Conservation (phyloP, 2,329 filamentous ascomycete species). For the Pseudogymnoascus verrucosus region DNA sequence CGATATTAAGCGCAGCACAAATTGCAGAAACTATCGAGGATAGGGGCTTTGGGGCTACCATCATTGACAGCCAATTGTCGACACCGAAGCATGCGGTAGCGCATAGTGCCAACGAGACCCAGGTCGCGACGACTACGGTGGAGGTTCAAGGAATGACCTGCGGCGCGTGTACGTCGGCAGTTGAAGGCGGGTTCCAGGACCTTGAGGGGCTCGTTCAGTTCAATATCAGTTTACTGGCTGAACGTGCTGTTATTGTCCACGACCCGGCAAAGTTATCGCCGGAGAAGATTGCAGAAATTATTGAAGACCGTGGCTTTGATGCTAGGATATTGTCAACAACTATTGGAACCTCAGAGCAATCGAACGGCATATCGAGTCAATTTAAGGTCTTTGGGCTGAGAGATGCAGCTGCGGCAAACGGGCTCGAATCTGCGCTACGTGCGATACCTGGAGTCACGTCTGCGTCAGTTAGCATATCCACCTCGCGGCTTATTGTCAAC, state of each 20-base stretch:
- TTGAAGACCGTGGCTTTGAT: constrained; percentile 87
- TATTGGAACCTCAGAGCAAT: constrained; percentile 46
- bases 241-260: constrained; percentile 82
- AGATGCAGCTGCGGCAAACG: constrained; percentile 62
- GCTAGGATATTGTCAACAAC: constrained; percentile 73
- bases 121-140: constrained; percentile 67
- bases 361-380: constrained; percentile 53
- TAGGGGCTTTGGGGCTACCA: constrained; percentile 70
- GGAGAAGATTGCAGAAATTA: constrained; percentile 69
- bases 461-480: constrained; percentile 66
- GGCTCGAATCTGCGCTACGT: constrained; percentile 60
- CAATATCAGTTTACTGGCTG: constrained; percentile 89
- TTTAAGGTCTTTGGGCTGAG: constrained; percentile 78
- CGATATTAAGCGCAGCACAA: constrained; percentile 41
- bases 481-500: constrained; percentile 63
- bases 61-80: constrained; percentile 62
- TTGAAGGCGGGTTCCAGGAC: constrained; percentile 73
- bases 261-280: constrained; percentile 62
- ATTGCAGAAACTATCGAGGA: constrained; percentile 55
- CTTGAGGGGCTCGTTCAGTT: constrained; percentile 76
- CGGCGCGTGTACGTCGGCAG: constrained; percentile 87
- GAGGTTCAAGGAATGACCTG: constrained; percentile 97
- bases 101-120: constrained; percentile 31
- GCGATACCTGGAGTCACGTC: constrained; percentile 63
- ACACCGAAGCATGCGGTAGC: constrained; percentile 20